These are phyloP conservation scores for Fusarium sp. DNA, from an alignment of 2,329 filamentous ascomycete species.

Conservation along the genomic window DNA sequence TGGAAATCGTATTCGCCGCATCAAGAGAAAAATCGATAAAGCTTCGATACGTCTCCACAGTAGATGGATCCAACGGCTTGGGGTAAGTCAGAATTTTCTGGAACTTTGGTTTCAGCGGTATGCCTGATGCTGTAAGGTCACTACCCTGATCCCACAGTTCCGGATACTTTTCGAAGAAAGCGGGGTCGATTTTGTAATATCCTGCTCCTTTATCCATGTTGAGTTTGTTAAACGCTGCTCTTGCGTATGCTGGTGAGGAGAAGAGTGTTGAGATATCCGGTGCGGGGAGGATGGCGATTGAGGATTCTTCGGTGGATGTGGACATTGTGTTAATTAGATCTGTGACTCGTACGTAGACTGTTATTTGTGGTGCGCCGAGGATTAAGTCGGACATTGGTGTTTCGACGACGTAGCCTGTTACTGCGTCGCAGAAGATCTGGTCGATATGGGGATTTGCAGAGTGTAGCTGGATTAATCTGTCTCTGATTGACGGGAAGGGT, in stretches of 20 bases:
- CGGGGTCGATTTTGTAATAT: slow-evolving; percentile 50
- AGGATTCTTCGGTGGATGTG: background rate
- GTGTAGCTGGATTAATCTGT: slow-evolving; percentile 46
- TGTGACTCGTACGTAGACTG: slow-evolving; percentile 46
- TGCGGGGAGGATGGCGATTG: slow-evolving; percentile 36
- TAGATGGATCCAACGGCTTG: slow-evolving; percentile 44
- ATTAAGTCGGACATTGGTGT: slow-evolving; percentile 46
- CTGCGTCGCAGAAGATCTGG: slow-evolving; percentile 50
- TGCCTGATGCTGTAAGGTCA: slow-evolving; percentile 44
- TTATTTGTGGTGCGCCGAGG: slow-evolving; percentile 40
- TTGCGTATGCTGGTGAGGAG: slow-evolving; percentile 38
- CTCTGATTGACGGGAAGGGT: slow-evolving; percentile 46
- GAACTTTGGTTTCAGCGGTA: slow-evolving; percentile 45
- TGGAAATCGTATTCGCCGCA: slow-evolving; percentile 24
- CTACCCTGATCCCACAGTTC: slow-evolving; percentile 46
- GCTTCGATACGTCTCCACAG: slow-evolving; percentile 48
- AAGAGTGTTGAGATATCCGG: slow-evolving; percentile 42
- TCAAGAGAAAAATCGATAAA: slow-evolving; percentile 50
- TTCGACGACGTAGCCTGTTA: slow-evolving; percentile 49
- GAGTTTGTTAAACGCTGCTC: slow-evolving; percentile 42
- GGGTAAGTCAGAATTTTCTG: slow-evolving; percentile 48
- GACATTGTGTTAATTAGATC: slow-evolving; percentile 48
- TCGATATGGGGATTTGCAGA: slow-evolving; percentile 48
- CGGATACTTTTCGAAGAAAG: slow-evolving; percentile 48
- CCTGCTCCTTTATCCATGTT: slow-evolving; percentile 49